Conservation (phyloP, 2,329 filamentous ascomycete genomes). For the Talaromyces sp. region DNA sequence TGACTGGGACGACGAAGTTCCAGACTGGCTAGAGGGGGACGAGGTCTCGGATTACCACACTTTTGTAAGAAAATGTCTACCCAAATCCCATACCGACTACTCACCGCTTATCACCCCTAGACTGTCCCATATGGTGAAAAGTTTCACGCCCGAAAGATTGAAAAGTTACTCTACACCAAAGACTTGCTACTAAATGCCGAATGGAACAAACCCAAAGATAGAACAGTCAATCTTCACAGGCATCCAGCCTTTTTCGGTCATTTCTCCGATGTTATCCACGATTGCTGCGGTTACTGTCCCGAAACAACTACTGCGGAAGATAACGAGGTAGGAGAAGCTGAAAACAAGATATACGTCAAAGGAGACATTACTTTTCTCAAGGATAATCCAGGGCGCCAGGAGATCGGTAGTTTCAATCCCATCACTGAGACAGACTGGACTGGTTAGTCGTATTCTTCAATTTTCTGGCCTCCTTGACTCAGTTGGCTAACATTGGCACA, state of each 20-base stretch:
- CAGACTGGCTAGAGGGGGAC: constrained; percentile 73
- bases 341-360: constrained; percentile 69
- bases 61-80: constrained; percentile 60
- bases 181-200: constrained; percentile 79
- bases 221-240: constrained; percentile 71
- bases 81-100: background rate
- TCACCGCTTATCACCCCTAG: constrained; percentile 25
- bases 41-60: constrained; percentile 76
- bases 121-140: constrained; percentile 32
- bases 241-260: constrained; percentile 82
- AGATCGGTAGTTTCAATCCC: constrained; percentile 69
- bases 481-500: background rate
- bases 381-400: constrained; percentile 74
- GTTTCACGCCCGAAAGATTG: constrained; percentile 53
- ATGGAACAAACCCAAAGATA: constrained; percentile 72
- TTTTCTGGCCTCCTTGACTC: background rate
- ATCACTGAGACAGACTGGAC: constrained; percentile 81
- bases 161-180: constrained; percentile 74
- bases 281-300: constrained; percentile 79
- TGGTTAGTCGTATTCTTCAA: constrained; percentile 13
- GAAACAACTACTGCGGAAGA: constrained; percentile 64
- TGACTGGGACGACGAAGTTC: constrained; percentile 69
- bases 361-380: constrained; percentile 68
- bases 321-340: constrained; percentile 62
- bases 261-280: constrained; percentile 65